These are phyloP conservation scores for Cryptococcus maquisensis DNA, from an alignment of 1,284 basidiomycete species.

Conservation along the genomic window DNA sequence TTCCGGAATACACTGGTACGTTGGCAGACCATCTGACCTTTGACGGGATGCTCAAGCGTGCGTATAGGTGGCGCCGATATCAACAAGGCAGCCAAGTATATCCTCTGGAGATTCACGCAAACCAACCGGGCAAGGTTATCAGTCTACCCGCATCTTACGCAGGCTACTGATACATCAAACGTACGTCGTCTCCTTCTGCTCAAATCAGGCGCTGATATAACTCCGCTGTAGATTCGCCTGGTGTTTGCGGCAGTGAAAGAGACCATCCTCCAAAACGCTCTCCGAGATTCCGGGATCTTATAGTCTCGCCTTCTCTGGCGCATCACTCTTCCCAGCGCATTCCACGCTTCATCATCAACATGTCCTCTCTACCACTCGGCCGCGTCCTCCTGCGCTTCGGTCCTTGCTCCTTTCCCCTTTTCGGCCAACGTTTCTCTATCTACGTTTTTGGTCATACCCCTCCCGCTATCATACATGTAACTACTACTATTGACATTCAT, in stretches of 20 bases:
- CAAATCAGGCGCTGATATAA: background rate
- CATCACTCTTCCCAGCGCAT: background rate
- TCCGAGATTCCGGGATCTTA: slow-evolving; percentile 47
- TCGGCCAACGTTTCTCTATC: too few species aligned
- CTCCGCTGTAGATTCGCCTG: slow-evolving; percentile 58
- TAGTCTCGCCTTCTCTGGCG: slow-evolving; percentile 15
- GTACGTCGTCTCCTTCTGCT: slow-evolving; percentile 55
- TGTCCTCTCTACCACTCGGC: background rate
- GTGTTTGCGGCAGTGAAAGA: slow-evolving; percentile 98
- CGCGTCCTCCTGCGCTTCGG: background rate
- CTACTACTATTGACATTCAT: too few species aligned
- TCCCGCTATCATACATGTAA: too few species aligned
- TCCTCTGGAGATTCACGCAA: slow-evolving; percentile 95
- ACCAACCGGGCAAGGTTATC: slow-evolving; percentile 82
- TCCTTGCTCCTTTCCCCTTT: background rate
- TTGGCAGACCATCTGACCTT: too few species aligned
- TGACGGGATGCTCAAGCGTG: too few species aligned
- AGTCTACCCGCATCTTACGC: slow-evolving; percentile 80
- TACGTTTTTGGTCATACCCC: too few species aligned
- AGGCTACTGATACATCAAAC: slow-evolving; percentile 58
- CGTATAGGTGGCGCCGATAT: slow-evolving; percentile 75
- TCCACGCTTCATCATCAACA: background rate
- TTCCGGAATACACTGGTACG: slow-evolving; percentile 79
- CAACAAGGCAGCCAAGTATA: slow-evolving; percentile 97
- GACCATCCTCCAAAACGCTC: slow-evolving; percentile 73